Conservation (phyloP, 495 filamentous ascomycete genomes). For the Penicillium robsamsonii region DNA sequence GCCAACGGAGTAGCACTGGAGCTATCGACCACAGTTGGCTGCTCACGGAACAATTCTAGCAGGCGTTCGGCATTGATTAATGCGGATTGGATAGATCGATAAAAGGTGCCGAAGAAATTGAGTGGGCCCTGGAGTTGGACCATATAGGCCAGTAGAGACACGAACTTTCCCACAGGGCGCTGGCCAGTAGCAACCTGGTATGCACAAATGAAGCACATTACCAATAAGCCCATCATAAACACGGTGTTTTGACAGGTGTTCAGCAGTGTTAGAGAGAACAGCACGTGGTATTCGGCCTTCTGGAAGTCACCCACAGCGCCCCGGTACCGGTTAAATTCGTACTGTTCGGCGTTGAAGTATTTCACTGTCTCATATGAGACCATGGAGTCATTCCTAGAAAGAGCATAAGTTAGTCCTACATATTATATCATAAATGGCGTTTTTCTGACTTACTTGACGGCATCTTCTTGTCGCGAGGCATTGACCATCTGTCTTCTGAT, state of each 20-base stretch:
- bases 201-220: conserved; percentile 80
- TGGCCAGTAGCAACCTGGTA: conserved; percentile 79
- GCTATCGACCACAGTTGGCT: conserved; percentile 82
- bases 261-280: conserved; percentile 85
- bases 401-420: conserved; percentile 3
- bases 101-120: conserved; percentile 98
- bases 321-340: conserved; percentile 86
- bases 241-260: conserved; percentile 92
- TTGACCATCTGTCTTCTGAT: conserved; percentile 92
- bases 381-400: conserved; percentile 83
- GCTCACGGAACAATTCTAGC: conserved; percentile 91
- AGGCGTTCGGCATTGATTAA: conserved; percentile 97
- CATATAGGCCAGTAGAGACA: conserved; percentile 82
- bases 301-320: conserved; percentile 79
- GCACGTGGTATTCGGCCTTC: conserved; percentile 79
- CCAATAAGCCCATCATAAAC: conserved; percentile 85
- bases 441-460: conserved; percentile 62
- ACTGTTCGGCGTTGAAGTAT: conserved; percentile 95
- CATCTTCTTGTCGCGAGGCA: conserved; percentile 88
- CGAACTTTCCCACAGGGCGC: conserved; percentile 74
- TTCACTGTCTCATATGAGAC: conserved; percentile 98
- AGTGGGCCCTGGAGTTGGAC: conserved; percentile 87
- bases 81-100: conserved; percentile 89
- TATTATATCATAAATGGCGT: neutral
- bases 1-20: conserved; percentile 54